These are phyloP conservation scores for Apiospora hydei DNA, from an alignment of 2,329 filamentous ascomycete species.

Conservation along the genomic window DNA sequence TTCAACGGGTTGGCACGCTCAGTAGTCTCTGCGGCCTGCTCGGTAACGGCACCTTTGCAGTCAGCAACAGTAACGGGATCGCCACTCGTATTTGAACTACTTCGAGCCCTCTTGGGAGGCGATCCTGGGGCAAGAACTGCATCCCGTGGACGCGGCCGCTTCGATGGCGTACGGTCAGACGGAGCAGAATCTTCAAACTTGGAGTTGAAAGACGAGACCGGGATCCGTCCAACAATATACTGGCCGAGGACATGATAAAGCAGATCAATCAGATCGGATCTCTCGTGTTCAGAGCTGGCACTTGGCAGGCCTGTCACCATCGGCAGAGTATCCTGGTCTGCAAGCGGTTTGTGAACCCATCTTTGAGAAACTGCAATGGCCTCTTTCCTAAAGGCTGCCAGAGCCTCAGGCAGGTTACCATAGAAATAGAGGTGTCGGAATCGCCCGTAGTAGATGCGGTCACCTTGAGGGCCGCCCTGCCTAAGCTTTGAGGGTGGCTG, in stretches of 20 bases:
- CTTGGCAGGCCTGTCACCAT: conserved; percentile 12
- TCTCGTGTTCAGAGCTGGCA: conserved; percentile 15
- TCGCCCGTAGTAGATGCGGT: conserved; percentile 1
- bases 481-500: conserved; percentile 4
- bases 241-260: neutral
- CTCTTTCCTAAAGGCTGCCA: neutral
- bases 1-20: neutral
- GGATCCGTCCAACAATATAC: neutral
- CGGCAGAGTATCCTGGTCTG: neutral
- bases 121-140: neutral
- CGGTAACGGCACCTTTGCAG: neutral
- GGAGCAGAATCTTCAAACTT: neutral
- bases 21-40: neutral
- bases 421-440: neutral
- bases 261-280: neutral
- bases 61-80: neutral
- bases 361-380: neutral
- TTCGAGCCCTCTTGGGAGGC: conserved; percentile 3
- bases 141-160: neutral
- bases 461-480: neutral
- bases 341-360: conserved; percentile 6
- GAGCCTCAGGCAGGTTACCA: neutral
- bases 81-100: neutral
- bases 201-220: neutral
- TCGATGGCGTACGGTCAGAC: neutral